A percentile compares a stretch with the other conserved stretches of the same genome.
Evolutionary conservation across 345 rosid genomes (phyloP).

Genomic region (Sapria himalayana): DNA sequence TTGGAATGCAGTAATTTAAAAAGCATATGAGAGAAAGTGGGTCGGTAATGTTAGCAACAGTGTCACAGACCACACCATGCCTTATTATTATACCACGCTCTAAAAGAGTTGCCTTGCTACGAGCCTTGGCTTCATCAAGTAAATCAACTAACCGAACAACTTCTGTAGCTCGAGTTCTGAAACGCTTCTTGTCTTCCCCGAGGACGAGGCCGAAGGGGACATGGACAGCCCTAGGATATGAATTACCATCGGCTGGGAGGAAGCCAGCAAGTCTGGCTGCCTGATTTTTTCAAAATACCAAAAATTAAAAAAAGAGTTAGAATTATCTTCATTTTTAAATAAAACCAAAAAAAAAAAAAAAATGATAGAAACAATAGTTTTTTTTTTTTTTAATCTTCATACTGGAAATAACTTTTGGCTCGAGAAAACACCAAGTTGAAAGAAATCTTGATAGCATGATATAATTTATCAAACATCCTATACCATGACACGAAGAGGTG

Average conservation of each 20-base stretch:
- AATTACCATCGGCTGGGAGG: constrained; percentile 41
- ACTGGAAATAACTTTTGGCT: background rate
- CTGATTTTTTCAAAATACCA: constrained; percentile 16
- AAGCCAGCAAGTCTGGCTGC: constrained; percentile 80
- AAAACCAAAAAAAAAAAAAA: background rate
- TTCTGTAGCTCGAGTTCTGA: constrained; percentile 66
- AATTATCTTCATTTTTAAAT: background rate
- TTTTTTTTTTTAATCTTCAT: background rate
- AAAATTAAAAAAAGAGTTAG: constrained; percentile 1
- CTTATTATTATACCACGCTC: constrained; percentile 71
- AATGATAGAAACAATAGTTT: too few relatives aligned
- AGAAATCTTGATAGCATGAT: too few relatives aligned
- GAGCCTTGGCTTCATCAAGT: constrained; percentile 82
- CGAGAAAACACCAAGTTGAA: background rate
- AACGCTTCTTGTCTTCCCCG: constrained; percentile 87
- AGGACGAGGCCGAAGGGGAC: constrained; percentile 92
- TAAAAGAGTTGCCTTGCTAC: constrained; percentile 51
- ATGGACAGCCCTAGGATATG: constrained; percentile 55
- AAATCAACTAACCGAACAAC: constrained; percentile 89
- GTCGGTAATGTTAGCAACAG: too few relatives aligned
- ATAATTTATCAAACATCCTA: too few relatives aligned
- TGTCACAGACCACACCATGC: too few relatives aligned
- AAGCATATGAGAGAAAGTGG: too few relatives aligned
- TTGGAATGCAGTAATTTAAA: too few relatives aligned
- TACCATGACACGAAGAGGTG: too few relatives aligned